phyloP scores from a whole-genome alignment of 176 grass and related monocot genomes.

The Carex cristatella region DNA sequence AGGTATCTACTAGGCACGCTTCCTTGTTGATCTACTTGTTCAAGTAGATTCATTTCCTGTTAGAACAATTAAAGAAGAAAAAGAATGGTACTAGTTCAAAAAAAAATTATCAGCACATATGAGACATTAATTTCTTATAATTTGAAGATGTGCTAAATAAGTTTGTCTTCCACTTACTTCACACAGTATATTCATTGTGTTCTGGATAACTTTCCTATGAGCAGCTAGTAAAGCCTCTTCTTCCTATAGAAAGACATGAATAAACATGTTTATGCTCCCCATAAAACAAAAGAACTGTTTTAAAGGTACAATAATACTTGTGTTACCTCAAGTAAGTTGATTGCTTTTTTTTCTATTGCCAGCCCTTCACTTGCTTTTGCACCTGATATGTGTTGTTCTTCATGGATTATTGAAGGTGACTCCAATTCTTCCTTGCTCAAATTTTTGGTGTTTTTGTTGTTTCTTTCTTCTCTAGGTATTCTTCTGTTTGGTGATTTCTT shows the following conservation, averaged over 20 bases:
- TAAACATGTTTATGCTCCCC: slow-evolving; percentile 1
- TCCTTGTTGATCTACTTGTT: slow-evolving; percentile 33
- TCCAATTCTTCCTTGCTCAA: neutral
- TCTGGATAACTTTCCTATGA: slow-evolving; percentile 45
- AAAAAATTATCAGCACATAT: neutral
- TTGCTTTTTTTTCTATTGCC: neutral
- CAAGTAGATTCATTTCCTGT: slow-evolving; percentile 40
- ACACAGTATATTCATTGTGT: slow-evolving; percentile 38
- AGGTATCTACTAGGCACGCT: slow-evolving; percentile 29
- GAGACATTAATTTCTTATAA: neutral
- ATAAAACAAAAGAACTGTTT: slow-evolving; percentile 7
- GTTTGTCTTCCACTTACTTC: slow-evolving; percentile 31
- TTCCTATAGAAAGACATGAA: slow-evolving; percentile 23
- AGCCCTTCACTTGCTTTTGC: neutral
- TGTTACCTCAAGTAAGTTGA: slow-evolving; percentile 15
- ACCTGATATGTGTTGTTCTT: neutral
- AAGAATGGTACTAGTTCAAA: neutral
- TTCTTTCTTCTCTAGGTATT: neutral
- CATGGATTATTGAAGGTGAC: neutral
- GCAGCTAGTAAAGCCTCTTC: slow-evolving; percentile 47
- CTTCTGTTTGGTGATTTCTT: neutral
- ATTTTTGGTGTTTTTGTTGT: neutral
- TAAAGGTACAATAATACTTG: neutral
- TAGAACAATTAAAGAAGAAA: slow-evolving; percentile 5
- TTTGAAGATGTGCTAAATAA: neutral